Percentiles rank a stretch among this genome's conserved stretches.
These are phyloP conservation scores for Eryngium alpinum DNA, from an alignment of 140 eudicot species.

Conservation along the genomic window DNA sequence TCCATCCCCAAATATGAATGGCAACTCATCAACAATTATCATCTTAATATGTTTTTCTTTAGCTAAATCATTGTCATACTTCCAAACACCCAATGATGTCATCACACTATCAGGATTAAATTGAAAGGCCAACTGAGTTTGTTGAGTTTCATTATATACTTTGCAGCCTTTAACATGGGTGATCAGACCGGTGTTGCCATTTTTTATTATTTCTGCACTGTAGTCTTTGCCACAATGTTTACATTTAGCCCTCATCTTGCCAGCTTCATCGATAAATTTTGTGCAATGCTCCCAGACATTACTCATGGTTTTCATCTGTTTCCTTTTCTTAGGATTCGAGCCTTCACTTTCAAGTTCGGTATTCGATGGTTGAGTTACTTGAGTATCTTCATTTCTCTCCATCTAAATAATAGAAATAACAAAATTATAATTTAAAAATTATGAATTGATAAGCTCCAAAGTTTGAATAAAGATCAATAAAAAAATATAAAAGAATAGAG, in stretches of 20 bases:
- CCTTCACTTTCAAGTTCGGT: neutral
- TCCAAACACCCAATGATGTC: neutral
- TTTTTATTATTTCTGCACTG: neutral
- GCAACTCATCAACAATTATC: too few species aligned
- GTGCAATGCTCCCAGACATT: neutral
- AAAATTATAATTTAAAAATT: too few species aligned
- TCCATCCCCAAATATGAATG: neutral
- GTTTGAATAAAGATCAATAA: too few species aligned
- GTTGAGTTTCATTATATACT: neutral
- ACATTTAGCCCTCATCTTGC: neutral
- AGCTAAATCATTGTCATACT: neutral
- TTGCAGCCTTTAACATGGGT: too few species aligned
- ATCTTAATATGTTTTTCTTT: neutral
- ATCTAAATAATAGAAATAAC: too few species aligned
- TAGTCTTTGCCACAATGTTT: neutral
- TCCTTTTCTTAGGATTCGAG: neutral
- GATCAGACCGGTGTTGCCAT: neutral
- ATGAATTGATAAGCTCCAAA: too few species aligned
- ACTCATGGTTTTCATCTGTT: neutral
- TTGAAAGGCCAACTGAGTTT: neutral
- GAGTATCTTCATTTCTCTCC: too few species aligned
- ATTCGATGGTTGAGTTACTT: too few species aligned
- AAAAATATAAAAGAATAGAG: too few species aligned
- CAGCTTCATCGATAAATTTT: neutral
- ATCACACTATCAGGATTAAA: neutral